Percentiles rank a stretch among this genome's conserved stretches.
Conservation (phyloP, 768 basidiomycete species). For the Agrocybe praecox region DNA sequence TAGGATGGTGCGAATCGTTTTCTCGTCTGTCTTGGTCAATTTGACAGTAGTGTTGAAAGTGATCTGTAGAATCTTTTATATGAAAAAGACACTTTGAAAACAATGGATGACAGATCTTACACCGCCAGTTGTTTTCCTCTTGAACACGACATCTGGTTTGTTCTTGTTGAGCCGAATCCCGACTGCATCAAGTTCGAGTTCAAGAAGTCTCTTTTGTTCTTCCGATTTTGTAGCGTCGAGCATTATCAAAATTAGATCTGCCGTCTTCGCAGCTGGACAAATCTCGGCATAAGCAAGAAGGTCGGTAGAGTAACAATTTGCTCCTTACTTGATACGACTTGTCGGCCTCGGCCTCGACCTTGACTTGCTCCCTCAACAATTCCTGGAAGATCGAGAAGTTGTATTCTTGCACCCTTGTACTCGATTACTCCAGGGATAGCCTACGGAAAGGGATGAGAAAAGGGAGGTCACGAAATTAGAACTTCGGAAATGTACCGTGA, state of each 20-base stretch:
- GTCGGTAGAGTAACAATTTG: neutral
- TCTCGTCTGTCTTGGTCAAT: slow-evolving; percentile 92
- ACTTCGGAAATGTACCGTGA: slow-evolving; percentile 55
- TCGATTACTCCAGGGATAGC: slow-evolving; percentile 98
- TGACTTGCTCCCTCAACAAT: slow-evolving; percentile 94
- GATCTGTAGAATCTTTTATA: slow-evolving; percentile 49
- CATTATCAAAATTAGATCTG: slow-evolving; percentile 93
- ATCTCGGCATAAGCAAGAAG: neutral
- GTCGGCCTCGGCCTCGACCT: slow-evolving; percentile 90
- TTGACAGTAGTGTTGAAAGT: slow-evolving; percentile 94
- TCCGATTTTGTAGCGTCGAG: slow-evolving; percentile 92
- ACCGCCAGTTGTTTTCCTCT: slow-evolving; percentile 89
- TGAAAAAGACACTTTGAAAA: slow-evolving; percentile 1
- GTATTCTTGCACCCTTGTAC: slow-evolving; percentile 90
- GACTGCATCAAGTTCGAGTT: slow-evolving; percentile 94
- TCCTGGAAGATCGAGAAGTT: slow-evolving; percentile 93
- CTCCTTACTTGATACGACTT: slow-evolving; percentile 87
- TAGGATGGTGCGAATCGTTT: slow-evolving; percentile 90
- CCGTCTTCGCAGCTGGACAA: slow-evolving; percentile 76
- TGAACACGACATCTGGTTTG: slow-evolving; percentile 95
- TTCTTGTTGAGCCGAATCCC: slow-evolving; percentile 92
- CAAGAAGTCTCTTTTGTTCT: slow-evolving; percentile 86
- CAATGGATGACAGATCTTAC: slow-evolving; percentile 44
- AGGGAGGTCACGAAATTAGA: neutral
- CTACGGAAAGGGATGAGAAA: slow-evolving; percentile 33